Evolutionary conservation across 129 eudicot genomes (phyloP), one percentile per base, ranked within the genome.

Genomic region (Kitagawia praeruptora): DNA sequence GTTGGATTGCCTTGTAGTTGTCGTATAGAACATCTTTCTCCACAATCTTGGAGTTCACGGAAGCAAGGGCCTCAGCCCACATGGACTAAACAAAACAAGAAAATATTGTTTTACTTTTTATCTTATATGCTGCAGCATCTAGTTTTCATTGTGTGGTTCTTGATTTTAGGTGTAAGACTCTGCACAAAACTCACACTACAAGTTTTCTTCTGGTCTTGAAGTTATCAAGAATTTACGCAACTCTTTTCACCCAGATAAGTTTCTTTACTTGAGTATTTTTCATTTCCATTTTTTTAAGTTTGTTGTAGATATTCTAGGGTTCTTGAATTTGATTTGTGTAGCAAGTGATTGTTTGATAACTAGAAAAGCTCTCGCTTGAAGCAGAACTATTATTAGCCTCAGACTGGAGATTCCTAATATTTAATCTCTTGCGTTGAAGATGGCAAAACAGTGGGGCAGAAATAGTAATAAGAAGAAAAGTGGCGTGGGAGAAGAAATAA

Each of bases 11-110:
- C 75, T 37, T 70, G 44, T 34, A 47, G 0, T 37, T 70, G 44
- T 34, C 75, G 0, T 70, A 18, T 39, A 70, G 46, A 70, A 16
- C 45, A 39, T 39, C 47, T 39, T 12, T 19, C 25, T 8, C 47
- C 47, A 70, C 75, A 70, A 70, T 70, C 75, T 70, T 70, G 75
- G 75, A 70, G 75, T 34, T 70, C 13, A 70, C 44, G 75, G 75
- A 18, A 70, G 46, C 75, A 37, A 25, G 69, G 45, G 75, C 27
- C 45, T 39, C 46, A 31, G 4, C 15, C 48, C 27, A 34, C 28
- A 1, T 70, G 41, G 19, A 70, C 6, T 39, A 34, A 39, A 34
- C 10, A 70, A 70, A 70, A 70, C 46, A 37, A 67, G 73, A 67
- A 67, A 11, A 21, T 28, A 67, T 14, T 67, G 23, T 67, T 58